Base-by-base conservation (phyloP, 2,329 filamentous ascomycete species). In the Paecilomyces niveus region DNA sequence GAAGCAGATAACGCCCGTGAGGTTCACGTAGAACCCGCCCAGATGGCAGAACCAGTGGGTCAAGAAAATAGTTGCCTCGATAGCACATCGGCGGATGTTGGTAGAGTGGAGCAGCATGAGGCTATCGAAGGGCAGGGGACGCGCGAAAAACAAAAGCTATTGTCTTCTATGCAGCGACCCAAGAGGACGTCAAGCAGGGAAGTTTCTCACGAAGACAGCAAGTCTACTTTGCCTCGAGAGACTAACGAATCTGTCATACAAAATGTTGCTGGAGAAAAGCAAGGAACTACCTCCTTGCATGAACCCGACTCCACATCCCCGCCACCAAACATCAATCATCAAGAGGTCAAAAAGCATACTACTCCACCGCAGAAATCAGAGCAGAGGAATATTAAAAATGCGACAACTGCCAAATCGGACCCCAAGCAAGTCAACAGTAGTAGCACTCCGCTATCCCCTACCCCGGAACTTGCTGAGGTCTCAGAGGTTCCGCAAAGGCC, bases 81-180 rank as follows among this genome's bases (percentile, higher is more conserved):
- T 60, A 64, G 61, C 58, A 62, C 65, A 39, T 66, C 67, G 32
- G 35, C 66, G 18, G 62, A 57, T 22, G 67, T 68, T 60, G 55
- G 55, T 29, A 53, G 54, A 49, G 54, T 61, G 13, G 57, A 64
- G 56, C 57, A 65, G 4, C 61, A 61, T 8, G 69, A 74, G 57
- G 56, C 69, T 3, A 68, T 74, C 45, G 71, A 73, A 60, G 72
- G 68, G 9, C 68, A 64, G 52, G 70, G 70, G 22, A 66, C 65
- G 57, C 62, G 62, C 35, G 70, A 72, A 54, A 68, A 68, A 57
- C 68, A 69, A 6, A 69, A 59, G 55, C 54, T 67, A 56, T 62
- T 64, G 24, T 65, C 61, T 54, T 61, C 64, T 18, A 62, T 67
- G 49, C 67, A 72, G 55, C 66, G 70, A 58, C 71, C 71, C 15